Base-by-base conservation (phyloP, 208 protist species). In the Crithidia sp. region DNA sequence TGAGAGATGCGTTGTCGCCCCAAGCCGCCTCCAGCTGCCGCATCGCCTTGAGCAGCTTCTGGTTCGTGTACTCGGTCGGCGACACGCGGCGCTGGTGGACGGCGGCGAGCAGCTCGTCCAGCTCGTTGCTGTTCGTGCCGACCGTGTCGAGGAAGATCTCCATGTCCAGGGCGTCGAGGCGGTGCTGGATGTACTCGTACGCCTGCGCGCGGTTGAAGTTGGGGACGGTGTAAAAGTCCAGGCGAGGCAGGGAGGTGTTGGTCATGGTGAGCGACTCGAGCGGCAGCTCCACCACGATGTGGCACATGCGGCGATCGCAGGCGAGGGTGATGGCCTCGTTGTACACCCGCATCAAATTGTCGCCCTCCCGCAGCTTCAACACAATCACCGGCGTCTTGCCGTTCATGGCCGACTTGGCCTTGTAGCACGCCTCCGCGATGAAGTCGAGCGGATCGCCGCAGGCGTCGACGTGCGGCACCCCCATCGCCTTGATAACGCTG, bases 361-460 rank as follows among this genome's bases (percentile, higher is more conserved):
- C 77, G 45, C 77, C 86, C 64, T 88, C 86, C 16, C 83, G 83
- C 64, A 91, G 77, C 79, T 88, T 89, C 37, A 91, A 65, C 52
- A 91, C 86, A 49, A 87, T 62, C 19, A 91, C 66, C 47, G 86
- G 86, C 5, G 77, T 84, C 73, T 84, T 85, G 40, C 88, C 87
- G 56, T 82, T 56, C 80, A 89, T 87, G 0, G 62, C 43, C n/a
- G 82, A 71, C 68, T 78, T 84, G 17, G 87, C 88, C 68, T 81
- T 79, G 36, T 74, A 74, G 65, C 85, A 94, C 9, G 89, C 90
- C 61, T 96, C 89, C 0, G 77, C 67, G 56, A 94, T 90, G 52
- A 96, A 96, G 67, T 93, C 88, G 37, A 90, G 71, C n/a, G 89
- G 80, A 65, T 96, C 89, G 49, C 92, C 92, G 73, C 92, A 96